Evolutionary conservation across 148 eudicot species (phyloP), one percentile per base, ranked within the genome.

Genomic region (Camellia lanceoleosa): DNA sequence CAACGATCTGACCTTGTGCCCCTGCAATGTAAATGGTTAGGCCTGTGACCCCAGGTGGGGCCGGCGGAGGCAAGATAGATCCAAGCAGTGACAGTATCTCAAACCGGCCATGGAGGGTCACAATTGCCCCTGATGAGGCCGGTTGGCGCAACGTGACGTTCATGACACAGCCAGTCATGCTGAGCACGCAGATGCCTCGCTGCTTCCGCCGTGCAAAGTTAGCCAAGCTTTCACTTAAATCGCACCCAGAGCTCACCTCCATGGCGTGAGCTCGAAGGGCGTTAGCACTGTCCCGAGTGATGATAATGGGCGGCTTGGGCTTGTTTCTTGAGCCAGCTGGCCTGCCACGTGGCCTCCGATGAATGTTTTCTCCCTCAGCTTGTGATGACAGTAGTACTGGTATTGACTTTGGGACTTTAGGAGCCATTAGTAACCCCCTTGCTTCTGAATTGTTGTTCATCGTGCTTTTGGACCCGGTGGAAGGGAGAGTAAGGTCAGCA

Each of bases 281-380:
- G 73, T 87, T 89, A 1, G 97, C 83, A 69, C 93, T 89, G 71
- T 92, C 97, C 65, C 93, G 52, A 5, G 97, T 88, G 52, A 92
- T 90, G 82, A 92, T 90, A n/a, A 92, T 89, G 43, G 96, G 93
- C 11, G 93, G 91, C 79, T 92, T 92, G 9, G 95, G 92, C 88
- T 92, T 92, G 92, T 92, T 92, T 83, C 89, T 92, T 51, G 93
- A 92, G 56, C 96, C 96, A 7, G 91, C 97, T 0, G 97, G 94
- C 86, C 97, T 83, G 54, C 97, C 97, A 16, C 97, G 84, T 14
- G 97, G 94, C 84, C 94, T 85, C 1, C 90, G 81, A 30, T 30
- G 38, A 12, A 49, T 77, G 55, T 86, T 79, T 69, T 89, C 88
- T 46, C 84, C 88, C 30, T 79, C 74, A 4, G 47, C 77, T 6